A percentile compares a stretch with the other conserved stretches of the same genome.
These are phyloP conservation scores for Calonectria leucothoes DNA, from an alignment of 2,329 filamentous ascomycete species.

Conservation along the genomic window DNA sequence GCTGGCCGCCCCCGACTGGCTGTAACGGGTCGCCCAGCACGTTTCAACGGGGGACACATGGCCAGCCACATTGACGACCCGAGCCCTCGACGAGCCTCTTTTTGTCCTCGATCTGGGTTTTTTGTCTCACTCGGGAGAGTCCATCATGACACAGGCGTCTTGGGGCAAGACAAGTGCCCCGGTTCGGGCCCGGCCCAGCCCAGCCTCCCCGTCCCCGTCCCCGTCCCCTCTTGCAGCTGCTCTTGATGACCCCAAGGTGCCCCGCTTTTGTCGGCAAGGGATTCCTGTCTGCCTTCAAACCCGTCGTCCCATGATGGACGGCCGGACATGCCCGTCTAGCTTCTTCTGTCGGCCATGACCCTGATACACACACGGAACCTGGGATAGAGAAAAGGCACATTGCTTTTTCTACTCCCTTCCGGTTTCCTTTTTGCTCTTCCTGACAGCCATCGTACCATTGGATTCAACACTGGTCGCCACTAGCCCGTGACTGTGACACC, in stretches of 20 bases:
- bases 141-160: constrained; percentile 28
- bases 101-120: constrained; percentile 30
- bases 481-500: constrained; percentile 26
- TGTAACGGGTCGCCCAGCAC: constrained; percentile 43
- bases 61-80: constrained; percentile 45
- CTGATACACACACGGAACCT: constrained; percentile 15
- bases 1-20: constrained; percentile 46
- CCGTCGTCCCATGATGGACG: constrained; percentile 19
- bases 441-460: constrained; percentile 36
- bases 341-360: constrained; percentile 15
- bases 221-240: constrained; percentile 8
- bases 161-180: constrained; percentile 28
- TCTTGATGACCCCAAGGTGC: constrained; percentile 6
- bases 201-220: constrained; percentile 27
- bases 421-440: constrained; percentile 18
- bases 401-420: constrained; percentile 32
- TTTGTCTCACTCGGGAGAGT: constrained; percentile 36
- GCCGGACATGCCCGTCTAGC: constrained; percentile 31
- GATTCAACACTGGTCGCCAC: constrained; percentile 21
- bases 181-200: constrained; percentile 23
- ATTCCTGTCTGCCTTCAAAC: constrained; percentile 17
- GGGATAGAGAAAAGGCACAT: constrained; percentile 5
- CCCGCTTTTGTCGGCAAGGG: constrained; percentile 17
- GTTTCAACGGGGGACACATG: constrained; percentile 53
- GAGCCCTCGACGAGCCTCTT: constrained; percentile 31